Conservation (phyloP, 2,329 filamentous ascomycete genomes). For the Boeremia lycopersici region DNA sequence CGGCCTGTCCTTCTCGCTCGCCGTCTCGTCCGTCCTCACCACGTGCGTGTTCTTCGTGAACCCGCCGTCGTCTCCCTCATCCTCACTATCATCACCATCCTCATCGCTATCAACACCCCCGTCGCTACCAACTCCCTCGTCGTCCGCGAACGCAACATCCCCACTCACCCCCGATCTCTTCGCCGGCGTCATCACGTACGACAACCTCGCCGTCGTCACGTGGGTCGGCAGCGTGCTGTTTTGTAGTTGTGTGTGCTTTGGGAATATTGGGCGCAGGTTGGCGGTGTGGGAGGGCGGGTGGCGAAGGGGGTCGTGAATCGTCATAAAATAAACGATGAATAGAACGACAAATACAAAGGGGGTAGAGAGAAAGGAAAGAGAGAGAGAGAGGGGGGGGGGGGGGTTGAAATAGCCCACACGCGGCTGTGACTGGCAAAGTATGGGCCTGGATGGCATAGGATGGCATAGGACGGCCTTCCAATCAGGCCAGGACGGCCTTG, state of each 20-base stretch:
- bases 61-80: constrained; percentile 73
- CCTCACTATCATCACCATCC: constrained; percentile 79
- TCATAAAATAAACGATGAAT: too few relatives aligned
- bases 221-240: constrained; percentile 96
- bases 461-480: too few relatives aligned
- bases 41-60: constrained; percentile 74
- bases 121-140: background rate
- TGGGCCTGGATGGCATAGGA: too few relatives aligned
- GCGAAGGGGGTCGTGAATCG: constrained; percentile 19
- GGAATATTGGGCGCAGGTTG: constrained; percentile 86
- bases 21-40: constrained; percentile 76
- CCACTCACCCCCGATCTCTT: constrained; percentile 33
- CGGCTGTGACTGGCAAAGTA: too few relatives aligned
- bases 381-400: too few relatives aligned
- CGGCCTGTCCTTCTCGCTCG: constrained; percentile 78
- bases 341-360: too few relatives aligned
- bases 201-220: constrained; percentile 73
- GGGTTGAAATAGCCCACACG: too few relatives aligned
- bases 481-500: too few relatives aligned
- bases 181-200: constrained; percentile 64
- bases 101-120: constrained; percentile 30
- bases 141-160: background rate
- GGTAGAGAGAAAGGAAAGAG: too few relatives aligned
- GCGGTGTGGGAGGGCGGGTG: constrained; percentile 50
- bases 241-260: constrained; percentile 94